A percentile compares a stretch with the other conserved stretches of the same genome.
Evolutionary conservation across 441 rosid genomes (phyloP).

Genomic region (Syzygium malaccense): DNA sequence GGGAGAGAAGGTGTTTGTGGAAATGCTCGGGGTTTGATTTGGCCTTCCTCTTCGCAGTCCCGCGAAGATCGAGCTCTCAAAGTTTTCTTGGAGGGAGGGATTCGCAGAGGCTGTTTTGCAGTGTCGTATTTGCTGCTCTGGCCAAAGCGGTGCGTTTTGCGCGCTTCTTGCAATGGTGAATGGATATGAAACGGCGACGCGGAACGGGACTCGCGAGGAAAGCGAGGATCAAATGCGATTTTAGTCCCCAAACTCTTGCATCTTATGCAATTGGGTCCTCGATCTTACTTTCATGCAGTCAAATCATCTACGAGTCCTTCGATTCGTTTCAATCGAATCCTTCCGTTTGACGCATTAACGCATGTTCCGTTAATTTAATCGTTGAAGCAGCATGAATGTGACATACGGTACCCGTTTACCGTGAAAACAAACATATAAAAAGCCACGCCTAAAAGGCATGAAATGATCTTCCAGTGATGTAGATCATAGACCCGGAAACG

Average conservation of each 20-base stretch:
- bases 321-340: rapidly evolving
- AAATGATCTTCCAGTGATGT: neutral
- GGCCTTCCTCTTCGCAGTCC: neutral
- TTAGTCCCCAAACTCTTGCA: neutral
- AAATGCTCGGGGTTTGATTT: neutral
- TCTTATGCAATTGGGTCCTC: neutral
- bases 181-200: neutral
- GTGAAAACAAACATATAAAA: no score
- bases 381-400: neutral
- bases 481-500: neutral
- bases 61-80: neutral
- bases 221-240: neutral
- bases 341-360: neutral
- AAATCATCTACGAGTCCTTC: neutral
- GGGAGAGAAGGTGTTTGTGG: neutral
- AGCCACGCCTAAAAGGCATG: neutral
- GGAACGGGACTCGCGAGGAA: neutral
- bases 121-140: neutral
- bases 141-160: neutral
- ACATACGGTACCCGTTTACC: rapidly evolving
- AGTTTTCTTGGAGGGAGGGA: neutral
- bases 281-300: neutral
- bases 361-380: neutral
- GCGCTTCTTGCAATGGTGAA: neutral
- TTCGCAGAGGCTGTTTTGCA: neutral